Base-by-base conservation (phyloP, 768 basidiomycete genomes). In the Agaricus blazei region DNA sequence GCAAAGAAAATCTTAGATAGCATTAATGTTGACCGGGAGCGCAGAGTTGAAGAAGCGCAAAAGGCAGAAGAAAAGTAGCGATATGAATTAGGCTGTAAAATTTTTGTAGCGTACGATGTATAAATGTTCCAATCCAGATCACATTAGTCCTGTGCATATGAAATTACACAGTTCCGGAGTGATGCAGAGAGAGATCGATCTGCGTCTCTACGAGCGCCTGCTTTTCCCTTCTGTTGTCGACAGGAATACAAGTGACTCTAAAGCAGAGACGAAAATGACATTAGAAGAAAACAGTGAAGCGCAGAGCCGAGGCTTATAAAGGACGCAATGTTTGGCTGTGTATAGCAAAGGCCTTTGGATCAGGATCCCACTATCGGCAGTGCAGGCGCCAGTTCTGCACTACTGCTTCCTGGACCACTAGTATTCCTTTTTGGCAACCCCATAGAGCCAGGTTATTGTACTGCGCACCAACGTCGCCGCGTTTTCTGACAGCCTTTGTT, bases 1-100 rank as follows among this genome's bases (percentile, higher is more conserved):
- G 96, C 90, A 19, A 80, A 76, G 62, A 78, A 76, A 57, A 90
- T 99, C 60, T 66, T 99, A 67, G 85, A 90, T 38, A 90, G 90
- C 53, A 90, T 99, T 61, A 87, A 81, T n/a, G 66, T 65, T 51
- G 86, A 91, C 63, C 76, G 88, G 58, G 77, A 73, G 47, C 70
- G 69, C 34, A 70, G 82, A 50, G 74, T 77, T 19, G 69, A 57
- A 5, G 75, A 75, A 54, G 77, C 75, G 15, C 62, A 72, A 46
- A 64, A 67, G 26, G 64, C 68, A 40, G 62, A 49, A 14, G 47
- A 57, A 14, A 51, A 36, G 41, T 31, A 34, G 34, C 34, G 51
- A 56, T 48, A 45, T 34, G 52, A 58, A 28, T 24, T 26, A 34
- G n/a, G 19, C 19, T 19, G 19, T 19, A 19, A 19, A 19, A 19